Evolutionary conservation across 1,284 basidiomycete genomes (phyloP).

Genomic region (Ganoderma lingzhi): DNA sequence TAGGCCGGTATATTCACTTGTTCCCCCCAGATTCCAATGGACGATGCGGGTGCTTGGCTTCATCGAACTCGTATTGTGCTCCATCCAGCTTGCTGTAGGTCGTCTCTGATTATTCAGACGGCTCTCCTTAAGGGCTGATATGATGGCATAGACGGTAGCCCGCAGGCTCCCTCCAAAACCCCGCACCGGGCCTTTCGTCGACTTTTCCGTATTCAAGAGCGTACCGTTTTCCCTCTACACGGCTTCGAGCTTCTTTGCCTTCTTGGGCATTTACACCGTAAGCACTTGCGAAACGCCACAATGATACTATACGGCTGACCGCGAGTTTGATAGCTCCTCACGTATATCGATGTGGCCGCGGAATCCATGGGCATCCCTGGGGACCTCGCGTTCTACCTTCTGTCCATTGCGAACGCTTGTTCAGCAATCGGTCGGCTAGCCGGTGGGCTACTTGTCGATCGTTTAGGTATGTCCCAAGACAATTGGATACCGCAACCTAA

Average conservation of each 20-base stretch:
- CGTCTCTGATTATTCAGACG: slow-evolving; percentile 29
- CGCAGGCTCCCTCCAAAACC: slow-evolving; percentile 60
- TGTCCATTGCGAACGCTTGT: slow-evolving; percentile 54
- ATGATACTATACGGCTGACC: background rate
- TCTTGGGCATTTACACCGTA: slow-evolving; percentile 68
- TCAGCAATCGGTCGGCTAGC: slow-evolving; percentile 52
- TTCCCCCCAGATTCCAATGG: slow-evolving; percentile 58
- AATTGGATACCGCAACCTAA: background rate
- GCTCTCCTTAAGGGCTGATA: slow-evolving; percentile 31
- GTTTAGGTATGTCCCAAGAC: slow-evolving; percentile 40
- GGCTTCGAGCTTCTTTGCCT: slow-evolving; percentile 52
- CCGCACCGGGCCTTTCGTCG: slow-evolving; percentile 57
- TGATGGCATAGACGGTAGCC: slow-evolving; percentile 48
- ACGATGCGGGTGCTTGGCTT: slow-evolving; percentile 68
- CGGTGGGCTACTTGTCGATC: slow-evolving; percentile 51
- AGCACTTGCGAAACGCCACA: background rate
- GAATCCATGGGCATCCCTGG: slow-evolving; percentile 45
- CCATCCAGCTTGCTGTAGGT: slow-evolving; percentile 50
- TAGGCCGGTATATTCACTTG: background rate
- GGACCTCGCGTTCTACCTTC: slow-evolving; percentile 53
- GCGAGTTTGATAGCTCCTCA: slow-evolving; percentile 47
- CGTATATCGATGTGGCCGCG: slow-evolving; percentile 56
- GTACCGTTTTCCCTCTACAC: slow-evolving; percentile 54
- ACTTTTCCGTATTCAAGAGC: slow-evolving; percentile 56
- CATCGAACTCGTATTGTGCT: slow-evolving; percentile 54